Evolutionary conservation across 2,329 filamentous ascomycete species (phyloP).

Genomic region (Cladophialophora exuberans): DNA sequence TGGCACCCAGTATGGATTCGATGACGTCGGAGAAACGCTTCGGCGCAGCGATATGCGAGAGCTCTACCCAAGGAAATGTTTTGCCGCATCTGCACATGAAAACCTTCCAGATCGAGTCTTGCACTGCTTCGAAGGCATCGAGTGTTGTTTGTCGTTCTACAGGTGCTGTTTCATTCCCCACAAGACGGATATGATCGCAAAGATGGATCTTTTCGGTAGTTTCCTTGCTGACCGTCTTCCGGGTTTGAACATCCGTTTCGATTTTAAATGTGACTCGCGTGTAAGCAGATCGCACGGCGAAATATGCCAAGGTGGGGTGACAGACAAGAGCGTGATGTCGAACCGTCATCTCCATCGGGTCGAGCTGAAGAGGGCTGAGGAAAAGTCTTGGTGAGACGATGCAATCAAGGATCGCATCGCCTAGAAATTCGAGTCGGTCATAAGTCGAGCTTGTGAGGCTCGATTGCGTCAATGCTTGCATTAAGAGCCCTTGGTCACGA

Average conservation of each 20-base stretch:
- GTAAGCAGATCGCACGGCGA: conserved; percentile 41
- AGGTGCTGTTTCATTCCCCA: conserved; percentile 6
- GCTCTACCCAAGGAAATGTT: conserved; percentile 75
- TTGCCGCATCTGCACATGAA: conserved; percentile 55
- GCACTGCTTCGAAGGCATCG: conserved; percentile 49
- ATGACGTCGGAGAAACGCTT: conserved; percentile 87
- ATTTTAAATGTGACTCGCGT: conserved; percentile 13
- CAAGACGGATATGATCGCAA: conserved; percentile 24
- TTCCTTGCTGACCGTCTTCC: conserved; percentile 37
- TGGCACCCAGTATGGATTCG: conserved; percentile 77
- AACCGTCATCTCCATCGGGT: conserved; percentile 69
- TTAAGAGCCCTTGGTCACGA: conserved; percentile 65
- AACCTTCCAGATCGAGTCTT: conserved; percentile 53
- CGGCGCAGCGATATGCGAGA: conserved; percentile 66
- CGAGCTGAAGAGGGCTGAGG: conserved; percentile 42
- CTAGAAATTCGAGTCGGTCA: conserved; percentile 84
- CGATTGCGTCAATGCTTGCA: conserved; percentile 78
- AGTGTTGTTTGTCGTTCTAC: conserved; percentile 14
- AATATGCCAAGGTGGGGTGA: conserved; percentile 75
- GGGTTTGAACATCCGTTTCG: conserved; percentile 34
- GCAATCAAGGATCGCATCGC: conserved; percentile 81
- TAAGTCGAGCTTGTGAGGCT: conserved; percentile 42
- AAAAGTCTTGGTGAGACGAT: conserved; percentile 67
- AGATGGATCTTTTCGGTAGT: conserved; percentile 15
- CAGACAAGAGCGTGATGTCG: conserved; percentile 79